Conservation (phyloP, 352 stramenopile species). For the Phytophthora cryptogea region DNA sequence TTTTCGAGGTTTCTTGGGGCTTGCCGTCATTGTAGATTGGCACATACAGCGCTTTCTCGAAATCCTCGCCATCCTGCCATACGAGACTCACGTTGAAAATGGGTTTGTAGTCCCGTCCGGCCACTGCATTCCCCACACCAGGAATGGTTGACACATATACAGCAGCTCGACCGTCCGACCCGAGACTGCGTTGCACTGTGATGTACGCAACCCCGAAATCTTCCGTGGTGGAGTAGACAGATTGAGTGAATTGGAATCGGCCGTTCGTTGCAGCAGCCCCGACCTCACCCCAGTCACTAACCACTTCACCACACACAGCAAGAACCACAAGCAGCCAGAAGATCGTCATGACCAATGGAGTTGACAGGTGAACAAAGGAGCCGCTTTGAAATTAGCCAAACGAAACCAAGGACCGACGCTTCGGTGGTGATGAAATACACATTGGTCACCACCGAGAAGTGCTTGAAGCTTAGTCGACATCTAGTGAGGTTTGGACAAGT, state of each 20-base stretch:
- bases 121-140: constrained; percentile 49
- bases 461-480: neutral
- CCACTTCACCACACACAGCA: neutral
- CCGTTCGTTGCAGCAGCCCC: constrained; percentile 30
- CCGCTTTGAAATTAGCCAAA: constrained; percentile 16
- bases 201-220: constrained; percentile 73
- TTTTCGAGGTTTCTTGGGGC: constrained; percentile 55
- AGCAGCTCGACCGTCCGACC: constrained; percentile 57
- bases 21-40: constrained; percentile 61
- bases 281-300: neutral
- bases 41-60: constrained; percentile 71
- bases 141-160: constrained; percentile 65
- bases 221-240: constrained; percentile 57
- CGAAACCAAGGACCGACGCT: constrained; percentile 26
- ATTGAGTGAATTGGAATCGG: constrained; percentile 63
- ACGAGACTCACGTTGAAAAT: constrained; percentile 75
- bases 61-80: constrained; percentile 74
- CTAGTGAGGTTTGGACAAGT: constrained; percentile 1
- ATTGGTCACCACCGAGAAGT: neutral
- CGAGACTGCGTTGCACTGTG: constrained; percentile 69
- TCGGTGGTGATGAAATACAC: constrained; percentile 4
- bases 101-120: constrained; percentile 54
- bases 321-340: constrained; percentile 2
- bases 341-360: constrained; percentile 16
- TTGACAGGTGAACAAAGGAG: neutral